Evolutionary conservation across 768 basidiomycete genomes (phyloP), one percentile per base, ranked within the genome.

Genomic region (Leccinum subgranulosum): DNA sequence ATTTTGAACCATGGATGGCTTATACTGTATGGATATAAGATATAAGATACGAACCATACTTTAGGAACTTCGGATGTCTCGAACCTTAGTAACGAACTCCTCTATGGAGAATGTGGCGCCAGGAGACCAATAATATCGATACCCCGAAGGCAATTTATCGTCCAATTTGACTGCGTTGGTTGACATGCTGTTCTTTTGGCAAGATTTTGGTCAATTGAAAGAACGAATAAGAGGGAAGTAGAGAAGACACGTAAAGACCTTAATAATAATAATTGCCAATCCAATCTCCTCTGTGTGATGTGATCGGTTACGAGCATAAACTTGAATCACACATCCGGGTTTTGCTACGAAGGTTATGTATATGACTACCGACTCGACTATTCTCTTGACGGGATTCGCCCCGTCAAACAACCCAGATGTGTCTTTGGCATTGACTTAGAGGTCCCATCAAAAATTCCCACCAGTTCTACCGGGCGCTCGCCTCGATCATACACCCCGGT

Each of bases 1-100:
- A 65, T 90, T 82, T 62, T 87, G 83, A 10, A 89, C 84, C 87
- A 90, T 86, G 17, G 87, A 89, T 1, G 89, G 88, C 53, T 78
- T 86, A 61, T 83, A 88, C 87, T 90, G 59, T n/a, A 39, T 10
- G 17, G 9, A 28, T 19, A 56, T 61, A 29, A 57, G 9, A 28
- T 19, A 56, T 61, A 29, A 57, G 58, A 34, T 7, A 31, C 10
- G 23, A 54, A 39, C 8, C 7, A 2, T 46, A 46, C 43, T 29
- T 31, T 12, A 23, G 54, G 17, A 21, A 14, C 7, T 25, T 14
- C 31, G 9, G 56, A 81, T 46, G 14, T 46, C 39, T 41, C 39
- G 8, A n/a, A 66, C 86, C 73, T 88, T 86, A 36, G 67, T 68
- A 53, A 86, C 65, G 63, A 85, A 89, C 14, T 82, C 79, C 21